These are phyloP conservation scores for Fonsecaea multimorphosa DNA, from an alignment of 2,329 filamentous ascomycete genomes.

Conservation along the genomic window DNA sequence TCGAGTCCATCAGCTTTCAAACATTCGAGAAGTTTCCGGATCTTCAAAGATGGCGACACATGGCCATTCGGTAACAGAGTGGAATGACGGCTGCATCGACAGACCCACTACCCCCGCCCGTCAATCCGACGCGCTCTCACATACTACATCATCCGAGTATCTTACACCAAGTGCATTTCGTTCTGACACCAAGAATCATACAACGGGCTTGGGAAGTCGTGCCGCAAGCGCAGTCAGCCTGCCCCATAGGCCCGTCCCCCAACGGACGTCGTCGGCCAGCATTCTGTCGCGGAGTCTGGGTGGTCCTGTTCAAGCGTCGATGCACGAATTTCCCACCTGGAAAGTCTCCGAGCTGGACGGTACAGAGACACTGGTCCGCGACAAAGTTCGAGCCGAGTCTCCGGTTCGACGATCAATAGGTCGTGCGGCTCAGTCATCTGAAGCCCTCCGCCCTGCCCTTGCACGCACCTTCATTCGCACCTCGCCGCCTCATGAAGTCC, in stretches of 20 bases:
- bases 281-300: constrained; percentile 33
- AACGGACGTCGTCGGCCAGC: constrained; percentile 37
- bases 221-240: constrained; percentile 38
- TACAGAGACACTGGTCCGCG: constrained; percentile 46
- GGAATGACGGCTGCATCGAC: constrained; percentile 29
- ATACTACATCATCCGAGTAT: constrained; percentile 33
- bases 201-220: constrained; percentile 27
- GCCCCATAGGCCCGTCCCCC: constrained; percentile 34
- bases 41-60: constrained; percentile 30
- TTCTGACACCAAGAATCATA: constrained; percentile 7
- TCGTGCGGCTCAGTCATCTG: constrained; percentile 52
- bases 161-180: constrained; percentile 28
- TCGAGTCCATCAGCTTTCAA: constrained; percentile 35
- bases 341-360: constrained; percentile 33
- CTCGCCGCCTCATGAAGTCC: constrained; percentile 54
- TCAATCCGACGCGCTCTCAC: constrained; percentile 26
- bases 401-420: constrained; percentile 55
- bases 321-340: constrained; percentile 39
- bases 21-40: constrained; percentile 37
- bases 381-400: constrained; percentile 55
- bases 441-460: constrained; percentile 50
- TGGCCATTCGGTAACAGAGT: constrained; percentile 5
- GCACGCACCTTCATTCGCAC: constrained; percentile 58
- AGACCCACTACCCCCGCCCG: constrained; percentile 22
- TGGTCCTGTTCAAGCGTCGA: constrained; percentile 30